Evolutionary conservation across 176 grass and related monocot species (phyloP).

Genomic region (Cymbopogon citratus): DNA sequence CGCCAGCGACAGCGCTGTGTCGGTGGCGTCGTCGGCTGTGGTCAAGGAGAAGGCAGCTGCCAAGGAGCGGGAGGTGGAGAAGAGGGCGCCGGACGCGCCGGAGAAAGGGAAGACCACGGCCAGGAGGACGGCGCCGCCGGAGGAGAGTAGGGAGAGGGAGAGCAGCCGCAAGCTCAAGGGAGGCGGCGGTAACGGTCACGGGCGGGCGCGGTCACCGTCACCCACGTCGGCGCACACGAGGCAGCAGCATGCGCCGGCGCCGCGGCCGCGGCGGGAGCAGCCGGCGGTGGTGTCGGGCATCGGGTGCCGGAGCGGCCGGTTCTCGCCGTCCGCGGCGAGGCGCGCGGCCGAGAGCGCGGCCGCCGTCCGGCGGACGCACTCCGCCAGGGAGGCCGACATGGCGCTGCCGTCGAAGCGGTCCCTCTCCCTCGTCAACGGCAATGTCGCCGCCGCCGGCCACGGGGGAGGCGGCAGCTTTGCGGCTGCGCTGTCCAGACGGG

Average conservation of each 20-base stretch:
- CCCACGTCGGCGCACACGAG: slow-evolving; percentile 19
- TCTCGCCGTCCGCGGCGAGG: slow-evolving; percentile 35
- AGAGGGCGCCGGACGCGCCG: not conserved
- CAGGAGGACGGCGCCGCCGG: not conserved
- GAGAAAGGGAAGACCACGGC: not conserved
- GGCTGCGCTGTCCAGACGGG: not conserved
- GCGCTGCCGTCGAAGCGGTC: slow-evolving; percentile 19
- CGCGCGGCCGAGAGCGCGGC: slow-evolving; percentile 33
- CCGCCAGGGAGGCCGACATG: slow-evolving; percentile 43
- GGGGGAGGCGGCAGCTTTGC: not conserved
- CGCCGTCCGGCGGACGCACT: slow-evolving; percentile 28
- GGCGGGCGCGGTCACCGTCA: slow-evolving; percentile 35
- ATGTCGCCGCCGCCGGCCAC: not conserved
- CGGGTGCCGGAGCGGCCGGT: slow-evolving; percentile 52
- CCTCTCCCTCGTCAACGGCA: not conserved
- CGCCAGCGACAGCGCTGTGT: slow-evolving; percentile 18
- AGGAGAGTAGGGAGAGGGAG: slow-evolving; percentile 8
- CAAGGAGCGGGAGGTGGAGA: slow-evolving; percentile 1
- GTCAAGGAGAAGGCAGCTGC: not conserved
- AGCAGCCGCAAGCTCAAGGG: not conserved
- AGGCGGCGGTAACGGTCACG: not conserved
- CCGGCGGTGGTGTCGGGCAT: slow-evolving; percentile 38
- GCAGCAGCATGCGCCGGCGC: not conserved
- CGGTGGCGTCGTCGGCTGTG: not conserved
- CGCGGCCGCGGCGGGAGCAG: slow-evolving; percentile 25